These are phyloP conservation scores for Scheffersomyces illinoinensis DNA, from an alignment of 1,139 yeast genomes.

Conservation along the genomic window DNA sequence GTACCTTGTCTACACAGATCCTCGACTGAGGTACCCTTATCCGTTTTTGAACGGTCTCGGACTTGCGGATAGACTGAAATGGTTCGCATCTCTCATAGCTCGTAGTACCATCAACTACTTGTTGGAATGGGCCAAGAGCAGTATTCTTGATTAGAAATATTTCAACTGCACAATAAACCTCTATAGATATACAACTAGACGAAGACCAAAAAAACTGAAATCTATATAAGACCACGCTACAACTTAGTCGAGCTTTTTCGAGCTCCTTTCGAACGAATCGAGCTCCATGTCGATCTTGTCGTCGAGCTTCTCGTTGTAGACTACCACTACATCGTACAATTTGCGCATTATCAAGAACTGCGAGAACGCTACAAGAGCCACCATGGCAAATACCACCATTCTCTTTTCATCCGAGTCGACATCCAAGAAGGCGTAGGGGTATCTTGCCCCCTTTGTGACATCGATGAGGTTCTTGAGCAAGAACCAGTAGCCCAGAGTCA, in stretches of 20 bases:
- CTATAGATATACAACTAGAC: background rate
- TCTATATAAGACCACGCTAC: background rate
- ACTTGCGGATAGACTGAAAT: slow-evolving; percentile 5
- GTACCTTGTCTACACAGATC: slow-evolving; percentile 4
- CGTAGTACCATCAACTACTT: background rate
- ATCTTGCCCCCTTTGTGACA: slow-evolving; percentile 41
- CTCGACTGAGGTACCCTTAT: slow-evolving; percentile 18
- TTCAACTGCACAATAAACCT: background rate
- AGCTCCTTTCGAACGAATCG: slow-evolving; percentile 8
- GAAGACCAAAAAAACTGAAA: background rate
- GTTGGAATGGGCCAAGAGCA: background rate
- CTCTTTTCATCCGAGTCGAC: slow-evolving; percentile 46
- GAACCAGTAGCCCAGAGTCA: slow-evolving; percentile 55
- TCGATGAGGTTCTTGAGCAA: slow-evolving; percentile 51
- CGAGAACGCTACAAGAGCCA: slow-evolving; percentile 47
- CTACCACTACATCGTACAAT: slow-evolving; percentile 25
- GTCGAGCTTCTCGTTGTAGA: slow-evolving; percentile 12
- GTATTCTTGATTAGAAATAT: background rate
- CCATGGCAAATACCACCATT: slow-evolving; percentile 47
- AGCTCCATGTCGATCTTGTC: slow-evolving; percentile 13
- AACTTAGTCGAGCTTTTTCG: slow-evolving; percentile 2
- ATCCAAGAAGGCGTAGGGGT: slow-evolving; percentile 69
- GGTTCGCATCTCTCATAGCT: slow-evolving; percentile 6
- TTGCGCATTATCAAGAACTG: slow-evolving; percentile 32
- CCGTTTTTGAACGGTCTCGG: slow-evolving; percentile 17